Base-by-base conservation (phyloP, 2,329 filamentous ascomycete species). In the Tolypocladium sp. region DNA sequence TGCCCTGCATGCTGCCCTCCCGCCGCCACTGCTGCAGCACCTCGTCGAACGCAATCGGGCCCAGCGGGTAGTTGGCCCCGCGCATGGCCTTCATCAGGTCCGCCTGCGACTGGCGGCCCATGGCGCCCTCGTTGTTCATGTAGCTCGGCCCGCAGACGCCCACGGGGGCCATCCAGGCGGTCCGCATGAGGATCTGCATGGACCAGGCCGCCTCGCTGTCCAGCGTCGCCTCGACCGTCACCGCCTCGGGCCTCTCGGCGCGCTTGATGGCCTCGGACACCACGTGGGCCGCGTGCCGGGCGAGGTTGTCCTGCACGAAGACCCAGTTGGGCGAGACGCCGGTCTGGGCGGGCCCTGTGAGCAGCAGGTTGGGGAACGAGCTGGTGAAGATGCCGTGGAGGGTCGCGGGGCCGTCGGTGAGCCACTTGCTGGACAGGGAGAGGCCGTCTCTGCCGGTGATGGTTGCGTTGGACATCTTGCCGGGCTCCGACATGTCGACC, bases 321-420 rank as follows among this genome's bases (percentile, higher is more conserved):
- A 69, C 67, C 30, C 72, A 72, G 63, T 79, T 81, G 2, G 68
- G 65, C 2, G 71, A 69, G 1, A 71, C 67, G 41, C 69, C 75
- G 1, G 70, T 65, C 67, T 83, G 81, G n/a, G 67, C 58, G 0
- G 74, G 64, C 15, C 76, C 76, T 0, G 74, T 65, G 64, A 79
- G 77, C 74, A 83, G 80, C 54, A 84, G 63, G 63, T 86, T 86
- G 1, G 83, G 82, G 60, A 85, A 85, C 0, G 73, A 75, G 61
- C 71, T 69, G 0, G 71, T 76, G 6, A 74, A 67, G 7, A 79
- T 68, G 12, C 82, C 83, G 66, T 86, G 82, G 0, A 85, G 71
- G 0, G 82, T 85, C 0, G 71, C 65, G 0, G 78, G 66, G 0
- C 78, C 80, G 44, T 65, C 56, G 0, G 74, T 59, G 2, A 59